Conservation (phyloP, 2,329 filamentous ascomycete genomes). For the Monosporascus cannonballus region DNA sequence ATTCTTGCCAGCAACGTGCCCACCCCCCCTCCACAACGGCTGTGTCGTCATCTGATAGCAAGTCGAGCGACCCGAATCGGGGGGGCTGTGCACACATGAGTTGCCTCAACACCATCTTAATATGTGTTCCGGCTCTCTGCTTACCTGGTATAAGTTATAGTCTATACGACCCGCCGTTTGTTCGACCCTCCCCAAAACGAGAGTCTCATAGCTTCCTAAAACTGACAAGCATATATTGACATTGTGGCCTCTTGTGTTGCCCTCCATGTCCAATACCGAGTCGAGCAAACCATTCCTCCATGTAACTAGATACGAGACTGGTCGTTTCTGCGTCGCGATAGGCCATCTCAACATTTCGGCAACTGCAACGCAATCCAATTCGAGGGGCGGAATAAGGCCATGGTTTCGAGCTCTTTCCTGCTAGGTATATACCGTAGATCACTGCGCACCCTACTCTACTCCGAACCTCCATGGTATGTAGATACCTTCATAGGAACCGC, state of each 20-base stretch:
- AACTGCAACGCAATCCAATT: neutral
- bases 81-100: neutral
- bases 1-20: neutral
- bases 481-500: too few species aligned
- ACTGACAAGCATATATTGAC: neutral
- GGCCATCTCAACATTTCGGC: neutral
- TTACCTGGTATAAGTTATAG: too few species aligned
- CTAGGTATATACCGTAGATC: too few species aligned
- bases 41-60: neutral
- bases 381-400: neutral
- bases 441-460: too few species aligned
- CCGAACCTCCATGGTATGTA: too few species aligned
- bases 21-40: neutral
- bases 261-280: neutral
- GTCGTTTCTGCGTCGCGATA: neutral
- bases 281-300: neutral
- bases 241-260: neutral
- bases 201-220: neutral
- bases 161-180: too few species aligned
- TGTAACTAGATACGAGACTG: neutral
- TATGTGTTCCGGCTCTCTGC: neutral
- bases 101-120: neutral
- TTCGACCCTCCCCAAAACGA: too few species aligned
- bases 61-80: neutral
- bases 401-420: too few species aligned